Conservation (phyloP, 2,329 filamentous ascomycete genomes). For the Metarhizium brunneum region DNA sequence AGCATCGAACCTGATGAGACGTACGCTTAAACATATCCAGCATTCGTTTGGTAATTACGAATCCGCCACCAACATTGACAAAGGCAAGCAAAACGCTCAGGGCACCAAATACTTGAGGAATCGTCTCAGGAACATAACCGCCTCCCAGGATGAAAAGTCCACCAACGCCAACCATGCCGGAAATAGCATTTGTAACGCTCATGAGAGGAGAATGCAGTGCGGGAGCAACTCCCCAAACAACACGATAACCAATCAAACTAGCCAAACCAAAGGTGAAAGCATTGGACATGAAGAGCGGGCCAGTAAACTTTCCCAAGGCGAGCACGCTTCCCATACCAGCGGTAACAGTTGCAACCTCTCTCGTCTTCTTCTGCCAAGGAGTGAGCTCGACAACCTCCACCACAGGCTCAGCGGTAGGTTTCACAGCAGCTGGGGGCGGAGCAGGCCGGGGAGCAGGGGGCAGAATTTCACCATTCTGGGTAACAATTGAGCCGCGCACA, state of each 20-base stretch:
- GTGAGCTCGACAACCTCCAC: constrained; percentile 57
- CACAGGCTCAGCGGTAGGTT: constrained; percentile 35
- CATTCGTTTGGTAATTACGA: constrained; percentile 90
- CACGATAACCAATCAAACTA: constrained; percentile 77
- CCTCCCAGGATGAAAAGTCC: constrained; percentile 85
- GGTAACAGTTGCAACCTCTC: constrained; percentile 66
- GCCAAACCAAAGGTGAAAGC: constrained; percentile 78
- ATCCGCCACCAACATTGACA: constrained; percentile 81
- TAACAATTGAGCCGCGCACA: constrained; percentile 76
- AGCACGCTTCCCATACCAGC: constrained; percentile 69
- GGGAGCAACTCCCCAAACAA: constrained; percentile 78
- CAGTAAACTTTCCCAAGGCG: constrained; percentile 70
- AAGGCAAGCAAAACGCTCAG: constrained; percentile 76
- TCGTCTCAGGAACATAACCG: constrained; percentile 64
- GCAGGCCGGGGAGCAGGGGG: constrained; percentile 65
- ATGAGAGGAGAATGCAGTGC: constrained; percentile 83
- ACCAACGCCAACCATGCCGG: constrained; percentile 82
- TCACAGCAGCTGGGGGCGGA: constrained; percentile 41
- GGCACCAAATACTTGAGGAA: constrained; percentile 72
- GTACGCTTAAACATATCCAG: constrained; percentile 78
- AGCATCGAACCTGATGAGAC: constrained; percentile 12
- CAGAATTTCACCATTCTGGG: constrained; percentile 65
- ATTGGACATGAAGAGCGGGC: constrained; percentile 80
- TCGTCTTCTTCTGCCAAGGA: constrained; percentile 70
- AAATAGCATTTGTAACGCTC: constrained; percentile 91